Evolutionary conservation across 352 stramenopile species (phyloP).

Genomic region (Phytopythium helicoides): DNA sequence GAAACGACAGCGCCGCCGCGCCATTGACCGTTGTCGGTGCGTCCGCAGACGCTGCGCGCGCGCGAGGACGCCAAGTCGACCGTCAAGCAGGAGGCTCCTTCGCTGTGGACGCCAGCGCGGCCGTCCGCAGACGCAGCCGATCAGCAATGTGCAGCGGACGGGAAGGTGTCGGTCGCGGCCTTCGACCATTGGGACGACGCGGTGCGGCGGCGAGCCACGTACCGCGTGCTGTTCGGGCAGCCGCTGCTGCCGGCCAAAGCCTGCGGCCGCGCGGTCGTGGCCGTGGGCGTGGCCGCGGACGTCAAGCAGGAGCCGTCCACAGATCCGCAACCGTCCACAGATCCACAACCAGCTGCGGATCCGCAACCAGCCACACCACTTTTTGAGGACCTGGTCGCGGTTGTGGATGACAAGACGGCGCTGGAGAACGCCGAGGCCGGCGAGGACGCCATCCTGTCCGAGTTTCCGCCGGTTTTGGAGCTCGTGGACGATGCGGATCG

Average conservation of each 20-base stretch:
- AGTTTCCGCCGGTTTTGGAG: constrained; percentile 9
- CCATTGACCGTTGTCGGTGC: no score
- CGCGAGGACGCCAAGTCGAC: background rate
- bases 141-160: no score
- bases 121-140: background rate
- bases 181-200: constrained; percentile 23
- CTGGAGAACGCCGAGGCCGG: constrained; percentile 1
- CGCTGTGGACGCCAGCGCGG: background rate
- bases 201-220: constrained; percentile 36
- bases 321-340: constrained; percentile 2
- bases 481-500: constrained; percentile 9
- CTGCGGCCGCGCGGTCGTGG: background rate
- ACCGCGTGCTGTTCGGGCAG: constrained; percentile 42
- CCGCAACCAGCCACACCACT: background rate
- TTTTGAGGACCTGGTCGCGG: background rate
- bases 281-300: background rate
- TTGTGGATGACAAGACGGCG: constrained; percentile 2
- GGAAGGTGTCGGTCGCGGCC: background rate
- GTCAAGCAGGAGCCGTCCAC: constrained; percentile 4
- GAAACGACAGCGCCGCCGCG: no score
- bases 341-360: constrained; percentile 1
- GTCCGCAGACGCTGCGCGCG: background rate
- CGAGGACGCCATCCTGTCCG: background rate
- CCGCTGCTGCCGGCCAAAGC: constrained; percentile 17
- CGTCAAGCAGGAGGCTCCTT: no score